Base-by-base conservation (phyloP, 2,329 filamentous ascomycete species). In the Cercospora sp. region DNA sequence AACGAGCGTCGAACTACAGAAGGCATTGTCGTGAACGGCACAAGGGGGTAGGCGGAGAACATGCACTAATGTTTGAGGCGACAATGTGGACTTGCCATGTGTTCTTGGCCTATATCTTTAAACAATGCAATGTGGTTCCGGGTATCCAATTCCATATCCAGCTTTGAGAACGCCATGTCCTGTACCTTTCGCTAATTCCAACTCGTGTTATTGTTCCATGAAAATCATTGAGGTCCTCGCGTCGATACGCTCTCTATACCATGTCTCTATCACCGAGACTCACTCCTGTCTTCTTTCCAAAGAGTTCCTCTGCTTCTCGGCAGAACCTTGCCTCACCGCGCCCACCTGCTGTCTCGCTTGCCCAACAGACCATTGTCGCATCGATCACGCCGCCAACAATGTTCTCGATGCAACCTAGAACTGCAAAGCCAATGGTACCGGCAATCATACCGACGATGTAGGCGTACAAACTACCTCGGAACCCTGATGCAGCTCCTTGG, bases 361-460 rank as follows among this genome's bases (percentile, higher is more conserved):
- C 93, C 87, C 96, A 98, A 82, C 95, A 99, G 12, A 99, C 90
- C 26, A 98, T 87, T 39, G 93, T 93, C 61, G 78, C 78, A 67
- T 80, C 78, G 60, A 79, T 70, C 7, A 79, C 76, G 12, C 74
- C 78, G 2, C 77, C 77, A 2, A 80, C 75, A 3, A 80, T 77
- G 51, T 79, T 79, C 72, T 80, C 78, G n/a, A 79, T 74, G 6
- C 78, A 77, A 16, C 78, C 78, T n/a, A 99, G 83, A 0, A 98
- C 90, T 5, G 92, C 93, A 89, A 95, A 99, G 7, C 95, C 95
- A 73, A 99, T 97, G 64, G 94, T 93, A 69, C 92, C 93, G 16
- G 95, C 95, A 72, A 98, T 90, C 70, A 99, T 80, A 9, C 94
- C 95, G 23, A 99, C 92, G 1, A 98, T 87, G 76, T 98, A 99